Base-by-base conservation (phyloP, 257 asterid genomes). In the Solanum pennellii region DNA sequence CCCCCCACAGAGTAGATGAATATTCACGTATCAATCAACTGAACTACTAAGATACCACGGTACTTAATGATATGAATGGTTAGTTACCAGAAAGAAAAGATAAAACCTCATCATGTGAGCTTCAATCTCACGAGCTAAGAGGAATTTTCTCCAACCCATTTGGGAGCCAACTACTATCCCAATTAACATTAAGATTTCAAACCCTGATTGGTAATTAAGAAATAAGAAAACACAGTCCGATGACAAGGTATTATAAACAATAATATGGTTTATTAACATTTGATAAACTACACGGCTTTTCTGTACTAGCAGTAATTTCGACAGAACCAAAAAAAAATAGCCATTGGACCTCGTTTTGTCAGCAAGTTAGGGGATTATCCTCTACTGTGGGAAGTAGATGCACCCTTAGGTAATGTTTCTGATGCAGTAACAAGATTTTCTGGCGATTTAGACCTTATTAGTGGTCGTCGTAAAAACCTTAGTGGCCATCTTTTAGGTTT, bases 401-500 rank as follows among this genome's bases (percentile, higher is more conserved):
- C 27, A 56, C 80, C 77, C 49, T 83, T 83, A 4, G 49, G 72
- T 21, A 37, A 59, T 88, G 92, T 84, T 85, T 93, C 94, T 23
- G 96, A 86, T 23, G 88, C 83, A 84, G 87, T 88, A 25, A 92
- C 80, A 25, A 89, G 86, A 84, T 21, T 87, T 86, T 90, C 95
- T 65, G 89, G 87, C 18, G 52, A 83, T 85, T 88, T 90, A 60
- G 90, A 89, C 87, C 92, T 90, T 73, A 91, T 71, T 45, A 92
- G 74, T 15, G 98, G 93, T 89, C 95, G 92, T 89, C 90, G 90
- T 35, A 96, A 90, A 90, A 96, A 92, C 90, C 90, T 93, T 71
- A 94, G 93, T 3, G 93, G 93, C 95, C 97, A 94, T 65, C 89
- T 90, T 91, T 88, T 92, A n/a, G 95, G 95, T 88, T 93, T 94